Evolutionary conservation across 2,329 filamentous ascomycete species (phyloP).

Genomic region (Colletotrichum tropicale): DNA sequence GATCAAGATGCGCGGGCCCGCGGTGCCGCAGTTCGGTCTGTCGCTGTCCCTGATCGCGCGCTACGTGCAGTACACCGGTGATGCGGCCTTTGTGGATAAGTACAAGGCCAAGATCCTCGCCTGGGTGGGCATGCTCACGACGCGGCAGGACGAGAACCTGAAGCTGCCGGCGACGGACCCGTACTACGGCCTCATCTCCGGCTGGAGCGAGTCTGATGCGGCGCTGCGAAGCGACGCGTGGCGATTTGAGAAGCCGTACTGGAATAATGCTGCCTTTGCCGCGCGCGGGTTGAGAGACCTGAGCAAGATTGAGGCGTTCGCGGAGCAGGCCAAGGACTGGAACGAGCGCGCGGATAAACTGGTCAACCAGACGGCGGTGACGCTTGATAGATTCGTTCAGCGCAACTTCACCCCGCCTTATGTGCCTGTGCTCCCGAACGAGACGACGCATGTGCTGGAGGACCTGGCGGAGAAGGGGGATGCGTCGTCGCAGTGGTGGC

Average conservation of each 20-base stretch:
- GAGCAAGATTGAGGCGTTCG: not conserved
- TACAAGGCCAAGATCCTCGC: constrained; percentile 2
- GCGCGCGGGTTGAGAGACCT: not conserved
- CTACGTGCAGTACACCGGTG: constrained; percentile 8
- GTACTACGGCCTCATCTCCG: not conserved
- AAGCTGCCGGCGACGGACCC: not conserved
- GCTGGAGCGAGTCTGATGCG: not conserved
- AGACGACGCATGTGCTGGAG: not conserved
- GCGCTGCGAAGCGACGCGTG: not conserved
- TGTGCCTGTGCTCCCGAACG: not conserved
- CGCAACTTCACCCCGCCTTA: not conserved
- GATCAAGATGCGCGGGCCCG: constrained; percentile 10
- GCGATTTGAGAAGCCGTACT: not conserved
- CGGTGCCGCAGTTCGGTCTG: not conserved
- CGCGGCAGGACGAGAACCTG: not conserved
- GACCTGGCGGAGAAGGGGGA: not conserved
- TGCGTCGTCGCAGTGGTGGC: not conserved
- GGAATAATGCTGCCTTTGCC: not conserved
- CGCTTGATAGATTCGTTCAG: not conserved
- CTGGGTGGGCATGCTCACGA: not conserved
- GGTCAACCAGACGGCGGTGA: not conserved
- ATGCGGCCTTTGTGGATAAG: not conserved
- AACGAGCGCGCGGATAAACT: not conserved
- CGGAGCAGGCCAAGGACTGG: not conserved
- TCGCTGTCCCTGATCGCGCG: constrained; percentile 14